Evolutionary conservation across 495 filamentous ascomycete genomes (phyloP).

Genomic region (Elaphomyces granulatus): DNA sequence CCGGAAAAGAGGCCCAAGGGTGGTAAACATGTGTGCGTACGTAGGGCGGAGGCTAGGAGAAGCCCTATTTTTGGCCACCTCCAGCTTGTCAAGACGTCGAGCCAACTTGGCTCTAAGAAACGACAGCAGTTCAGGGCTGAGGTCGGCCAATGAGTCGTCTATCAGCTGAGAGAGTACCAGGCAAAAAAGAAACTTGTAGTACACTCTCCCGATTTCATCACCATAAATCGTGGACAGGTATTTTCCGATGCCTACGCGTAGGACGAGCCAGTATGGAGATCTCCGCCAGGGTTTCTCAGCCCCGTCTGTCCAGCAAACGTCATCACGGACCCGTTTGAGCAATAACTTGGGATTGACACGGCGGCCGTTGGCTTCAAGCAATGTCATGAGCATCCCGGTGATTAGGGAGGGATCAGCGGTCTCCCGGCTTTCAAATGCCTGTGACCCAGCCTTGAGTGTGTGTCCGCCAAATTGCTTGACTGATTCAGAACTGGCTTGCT

Average conservation of each 20-base stretch:
- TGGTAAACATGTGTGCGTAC: constrained; percentile 10
- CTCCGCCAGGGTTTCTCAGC: constrained; percentile 42
- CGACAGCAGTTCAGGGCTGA: constrained; percentile 17
- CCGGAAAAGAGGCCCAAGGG: constrained; percentile 12
- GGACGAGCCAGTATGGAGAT: constrained; percentile 41
- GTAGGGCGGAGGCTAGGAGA: not conserved
- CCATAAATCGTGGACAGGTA: constrained; percentile 32
- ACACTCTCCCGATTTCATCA: constrained; percentile 27
- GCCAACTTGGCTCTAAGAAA: constrained; percentile 41
- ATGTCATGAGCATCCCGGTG: constrained; percentile 38
- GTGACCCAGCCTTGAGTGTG: constrained; percentile 33
- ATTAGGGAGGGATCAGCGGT: constrained; percentile 39
- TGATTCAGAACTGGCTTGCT: constrained; percentile 41
- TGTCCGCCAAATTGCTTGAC: constrained; percentile 37
- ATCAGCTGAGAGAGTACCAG: constrained; percentile 30
- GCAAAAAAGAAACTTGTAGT: constrained; percentile 45
- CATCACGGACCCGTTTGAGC: constrained; percentile 45
- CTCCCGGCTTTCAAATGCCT: constrained; percentile 38
- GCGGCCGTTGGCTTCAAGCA: constrained; percentile 39
- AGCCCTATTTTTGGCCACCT: constrained; percentile 19
- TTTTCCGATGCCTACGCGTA: constrained; percentile 40
- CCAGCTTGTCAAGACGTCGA: constrained; percentile 46
- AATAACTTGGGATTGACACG: constrained; percentile 17
- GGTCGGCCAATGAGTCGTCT: constrained; percentile 14
- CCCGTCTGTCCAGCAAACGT: constrained; percentile 30